A percentile compares a stretch with the other conserved stretches of the same genome.
Conservation (phyloP, 1,284 basidiomycete species). For the Malassezia equina region DNA sequence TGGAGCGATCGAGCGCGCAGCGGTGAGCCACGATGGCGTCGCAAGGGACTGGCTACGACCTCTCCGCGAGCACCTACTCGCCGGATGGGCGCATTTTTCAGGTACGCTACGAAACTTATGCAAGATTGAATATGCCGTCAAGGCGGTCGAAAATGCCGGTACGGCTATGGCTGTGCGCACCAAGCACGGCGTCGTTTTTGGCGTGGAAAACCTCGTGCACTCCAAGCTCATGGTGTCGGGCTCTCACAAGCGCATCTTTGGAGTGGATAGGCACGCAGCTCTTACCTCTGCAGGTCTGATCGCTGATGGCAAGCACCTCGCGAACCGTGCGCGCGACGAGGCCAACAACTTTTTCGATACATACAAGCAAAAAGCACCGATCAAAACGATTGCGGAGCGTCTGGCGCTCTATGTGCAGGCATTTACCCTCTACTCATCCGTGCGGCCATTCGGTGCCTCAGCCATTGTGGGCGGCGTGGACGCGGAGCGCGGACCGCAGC, state of each 20-base stretch:
- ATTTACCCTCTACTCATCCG: constrained; percentile 95
- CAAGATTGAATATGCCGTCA: constrained; percentile 90
- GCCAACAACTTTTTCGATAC: constrained; percentile 65
- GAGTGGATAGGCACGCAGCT: constrained; percentile 84
- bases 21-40: constrained; percentile 64
- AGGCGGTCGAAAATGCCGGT: constrained; percentile 97
- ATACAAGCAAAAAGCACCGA: constrained; percentile 65
- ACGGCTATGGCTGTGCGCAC: constrained; percentile 63
- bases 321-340: constrained; percentile 75
- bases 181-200: constrained; percentile 78
- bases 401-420: constrained; percentile 81
- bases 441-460: constrained; percentile 90
- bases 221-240: constrained; percentile 91
- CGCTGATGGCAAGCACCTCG: constrained; percentile 84
- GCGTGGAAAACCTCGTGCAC: constrained; percentile 94
- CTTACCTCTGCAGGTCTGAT: constrained; percentile 68
- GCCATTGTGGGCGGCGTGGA: constrained; percentile 83
- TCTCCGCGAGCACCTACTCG: constrained; percentile 94
- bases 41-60: constrained; percentile 95
- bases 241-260: constrained; percentile 83
- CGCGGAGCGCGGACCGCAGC: constrained; percentile 60
- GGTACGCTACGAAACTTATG: constrained; percentile 14
- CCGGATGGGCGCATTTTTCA: constrained; percentile 98
- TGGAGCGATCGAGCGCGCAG: not conserved
- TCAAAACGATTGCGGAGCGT: constrained; percentile 77